Evolutionary conservation across 345 rosid genomes (phyloP).

Genomic region (Limnanthes douglasii): DNA sequence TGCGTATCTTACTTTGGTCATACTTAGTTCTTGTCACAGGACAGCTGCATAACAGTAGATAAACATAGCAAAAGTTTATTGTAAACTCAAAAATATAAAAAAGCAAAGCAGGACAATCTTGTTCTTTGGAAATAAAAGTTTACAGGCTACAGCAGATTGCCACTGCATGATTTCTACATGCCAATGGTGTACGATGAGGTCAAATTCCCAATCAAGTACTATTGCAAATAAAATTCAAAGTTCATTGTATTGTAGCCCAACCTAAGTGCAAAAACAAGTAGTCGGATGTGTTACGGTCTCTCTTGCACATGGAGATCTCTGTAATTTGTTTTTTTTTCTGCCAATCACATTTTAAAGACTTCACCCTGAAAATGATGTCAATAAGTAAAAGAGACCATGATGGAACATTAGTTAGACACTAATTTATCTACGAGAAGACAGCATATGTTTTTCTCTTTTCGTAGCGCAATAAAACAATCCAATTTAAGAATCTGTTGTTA

Average conservation of each 20-base stretch:
- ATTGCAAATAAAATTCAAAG: neutral
- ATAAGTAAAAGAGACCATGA: neutral
- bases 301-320: neutral
- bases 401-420: neutral
- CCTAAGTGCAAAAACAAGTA: neutral
- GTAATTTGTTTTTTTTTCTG: neutral
- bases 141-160: too few species aligned
- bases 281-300: neutral
- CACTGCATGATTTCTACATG: neutral
- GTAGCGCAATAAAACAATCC: neutral
- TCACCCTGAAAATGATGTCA: neutral
- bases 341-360: neutral
- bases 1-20: too few species aligned
- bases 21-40: too few species aligned
- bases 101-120: neutral
- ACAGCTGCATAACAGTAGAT: too few species aligned
- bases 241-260: neutral
- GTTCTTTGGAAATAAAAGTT: too few species aligned
- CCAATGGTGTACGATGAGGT: neutral
- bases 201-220: neutral
- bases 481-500: neutral
- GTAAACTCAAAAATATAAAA: neutral
- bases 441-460: neutral
- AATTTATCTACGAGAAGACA: neutral
- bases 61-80: too few species aligned